phyloP scores from a whole-genome alignment of 1,284 basidiomycete species.

The Sphaerobolus stellatus region DNA sequence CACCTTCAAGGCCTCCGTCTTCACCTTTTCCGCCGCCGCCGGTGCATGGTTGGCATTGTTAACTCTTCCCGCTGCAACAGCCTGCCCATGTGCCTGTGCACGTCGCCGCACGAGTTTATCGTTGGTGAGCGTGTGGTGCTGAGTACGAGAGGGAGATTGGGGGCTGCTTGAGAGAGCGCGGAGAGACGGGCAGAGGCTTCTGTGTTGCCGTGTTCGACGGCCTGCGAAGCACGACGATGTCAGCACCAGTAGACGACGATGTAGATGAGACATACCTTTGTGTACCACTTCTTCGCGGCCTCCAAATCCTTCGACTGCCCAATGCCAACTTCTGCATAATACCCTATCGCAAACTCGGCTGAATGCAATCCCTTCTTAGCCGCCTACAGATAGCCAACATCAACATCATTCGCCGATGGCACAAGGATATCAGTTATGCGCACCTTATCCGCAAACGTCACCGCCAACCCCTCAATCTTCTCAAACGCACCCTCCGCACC shows the following conservation, averaged over 20 bases:
- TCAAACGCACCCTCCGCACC: constrained; percentile 76
- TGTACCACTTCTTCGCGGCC: constrained; percentile 71
- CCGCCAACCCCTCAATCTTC: constrained; percentile 86
- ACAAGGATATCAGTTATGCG: too few relatives aligned
- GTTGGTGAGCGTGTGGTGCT: constrained; percentile 81
- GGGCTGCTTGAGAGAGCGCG: constrained; percentile 64
- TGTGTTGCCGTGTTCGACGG: constrained; percentile 76
- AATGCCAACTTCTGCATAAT: constrained; percentile 84
- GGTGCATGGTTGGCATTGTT: constrained; percentile 15
- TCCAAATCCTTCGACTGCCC: constrained; percentile 67
- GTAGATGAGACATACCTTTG: constrained; percentile 51
- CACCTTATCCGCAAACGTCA: constrained; percentile 92
- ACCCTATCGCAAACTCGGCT: constrained; percentile 94
- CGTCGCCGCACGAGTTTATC: constrained; percentile 78
- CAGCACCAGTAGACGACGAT: too few relatives aligned
- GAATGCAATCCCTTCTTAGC: constrained; percentile 76
- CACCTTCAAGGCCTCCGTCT: background rate
- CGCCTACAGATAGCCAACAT: constrained; percentile 94
- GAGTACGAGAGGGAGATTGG: constrained; percentile 66
- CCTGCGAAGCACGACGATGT: too few relatives aligned
- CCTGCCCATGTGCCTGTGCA: constrained; percentile 77
- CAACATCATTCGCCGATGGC: too few relatives aligned
- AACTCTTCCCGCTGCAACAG: constrained; percentile 45
- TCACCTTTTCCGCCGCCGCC: constrained; percentile 1
- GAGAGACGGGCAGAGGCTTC: constrained; percentile 80